Evolutionary conservation across 805 yeast species (phyloP).

Genomic region (Wickerhamiella dianesei): DNA sequence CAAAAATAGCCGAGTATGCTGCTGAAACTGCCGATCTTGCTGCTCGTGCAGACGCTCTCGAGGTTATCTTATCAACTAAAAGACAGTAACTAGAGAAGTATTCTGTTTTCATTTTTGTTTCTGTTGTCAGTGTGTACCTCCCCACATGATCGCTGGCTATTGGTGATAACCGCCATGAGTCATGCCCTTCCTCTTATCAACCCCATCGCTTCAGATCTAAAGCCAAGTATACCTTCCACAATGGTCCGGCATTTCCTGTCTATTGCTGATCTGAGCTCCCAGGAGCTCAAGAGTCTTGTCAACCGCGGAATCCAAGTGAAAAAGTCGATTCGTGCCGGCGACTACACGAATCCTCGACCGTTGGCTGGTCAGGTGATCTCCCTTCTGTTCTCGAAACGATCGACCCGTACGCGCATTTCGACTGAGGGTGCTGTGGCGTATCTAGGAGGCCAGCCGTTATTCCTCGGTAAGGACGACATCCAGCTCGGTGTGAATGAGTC

Average conservation of each 20-base stretch:
- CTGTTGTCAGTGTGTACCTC: background rate
- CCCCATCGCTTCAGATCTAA: background rate
- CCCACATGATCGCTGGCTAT: background rate
- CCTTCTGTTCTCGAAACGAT: conserved; percentile 74
- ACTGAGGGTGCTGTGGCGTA: conserved; percentile 88
- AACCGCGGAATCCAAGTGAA: conserved; percentile 62
- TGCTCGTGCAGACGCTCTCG: background rate
- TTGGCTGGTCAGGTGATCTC: conserved; percentile 74
- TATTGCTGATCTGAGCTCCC: conserved; percentile 60
- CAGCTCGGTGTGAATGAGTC: conserved; percentile 94
- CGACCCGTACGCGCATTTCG: conserved; percentile 89
- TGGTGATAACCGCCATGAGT: background rate
- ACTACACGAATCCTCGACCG: conserved; percentile 46
- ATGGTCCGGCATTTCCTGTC: conserved; percentile 52
- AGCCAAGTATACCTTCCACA: background rate
- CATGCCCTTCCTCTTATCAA: background rate
- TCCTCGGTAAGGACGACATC: conserved; percentile 89
- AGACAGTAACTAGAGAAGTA: too few species aligned
- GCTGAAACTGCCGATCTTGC: background rate
- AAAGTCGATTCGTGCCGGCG: conserved; percentile 20
- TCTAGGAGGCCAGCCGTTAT: conserved; percentile 94
- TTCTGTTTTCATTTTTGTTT: background rate
- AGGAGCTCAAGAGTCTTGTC: conserved; percentile 61
- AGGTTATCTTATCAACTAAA: too few species aligned
- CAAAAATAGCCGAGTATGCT: background rate